A percentile compares a stretch with the other conserved stretches of the same genome.
phyloP scores from a whole-genome alignment of 1,284 basidiomycete genomes.

The Pseudozyma flocculosa region DNA sequence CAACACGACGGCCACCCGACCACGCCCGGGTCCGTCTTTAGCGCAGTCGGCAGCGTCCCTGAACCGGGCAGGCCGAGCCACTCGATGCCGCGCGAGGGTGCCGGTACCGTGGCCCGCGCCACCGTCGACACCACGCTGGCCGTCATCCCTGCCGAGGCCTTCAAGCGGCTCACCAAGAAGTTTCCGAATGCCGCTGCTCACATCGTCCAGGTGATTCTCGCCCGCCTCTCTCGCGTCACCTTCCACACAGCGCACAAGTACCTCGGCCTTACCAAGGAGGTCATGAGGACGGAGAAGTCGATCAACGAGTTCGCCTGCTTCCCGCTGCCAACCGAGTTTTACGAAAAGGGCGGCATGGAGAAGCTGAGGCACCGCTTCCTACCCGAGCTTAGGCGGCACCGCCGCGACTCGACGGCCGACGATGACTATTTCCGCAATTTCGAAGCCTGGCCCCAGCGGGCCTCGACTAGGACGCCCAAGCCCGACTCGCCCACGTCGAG shows the following conservation, averaged over 20 bases:
- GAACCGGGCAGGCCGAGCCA: conserved; percentile 10
- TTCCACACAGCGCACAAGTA: conserved; percentile 94
- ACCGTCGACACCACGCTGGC: conserved; percentile 92
- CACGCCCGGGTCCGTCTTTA: conserved; percentile 45
- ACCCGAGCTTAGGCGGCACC: conserved; percentile 26
- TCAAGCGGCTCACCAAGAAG: conserved; percentile 83
- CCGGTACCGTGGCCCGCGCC: conserved; percentile 72
- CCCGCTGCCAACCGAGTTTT: conserved; percentile 86
- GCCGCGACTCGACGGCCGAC: conserved; percentile 23
- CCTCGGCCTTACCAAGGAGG: conserved; percentile 89
- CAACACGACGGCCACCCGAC: conserved; percentile 21
- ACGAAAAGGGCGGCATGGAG: conserved; percentile 88
- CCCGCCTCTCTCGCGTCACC: conserved; percentile 92
- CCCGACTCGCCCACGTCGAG: too few relatives aligned
- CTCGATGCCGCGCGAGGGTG: conserved; percentile 17
- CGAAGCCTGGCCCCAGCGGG: conserved; percentile 19
- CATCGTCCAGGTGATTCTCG: conserved; percentile 95
- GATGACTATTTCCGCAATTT: conserved; percentile 42
- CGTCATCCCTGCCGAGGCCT: conserved; percentile 98
- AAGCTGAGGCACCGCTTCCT: conserved; percentile 77
- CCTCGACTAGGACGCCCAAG: too few relatives aligned
- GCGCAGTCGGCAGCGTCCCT: conserved; percentile 25
- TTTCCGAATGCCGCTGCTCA: conserved; percentile 95
- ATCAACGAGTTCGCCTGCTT: conserved; percentile 96
- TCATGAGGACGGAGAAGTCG: conserved; percentile 90